A percentile compares a stretch with the other conserved stretches of the same genome.
Conservation (phyloP, 208 protist species). For the Trypanosoma scelopori region DNA sequence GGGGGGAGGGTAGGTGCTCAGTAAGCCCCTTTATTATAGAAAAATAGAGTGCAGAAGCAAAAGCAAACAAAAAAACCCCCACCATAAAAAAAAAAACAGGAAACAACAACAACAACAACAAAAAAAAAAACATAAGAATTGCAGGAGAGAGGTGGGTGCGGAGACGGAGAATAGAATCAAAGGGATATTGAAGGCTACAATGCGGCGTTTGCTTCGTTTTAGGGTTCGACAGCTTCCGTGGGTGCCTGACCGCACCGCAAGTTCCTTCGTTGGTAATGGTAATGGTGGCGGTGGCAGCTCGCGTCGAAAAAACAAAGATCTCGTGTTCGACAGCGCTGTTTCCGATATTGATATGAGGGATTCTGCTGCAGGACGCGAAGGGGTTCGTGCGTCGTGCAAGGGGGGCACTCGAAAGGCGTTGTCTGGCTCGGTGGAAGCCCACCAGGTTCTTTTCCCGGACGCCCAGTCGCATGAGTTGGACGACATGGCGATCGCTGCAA, state of each 20-base stretch:
- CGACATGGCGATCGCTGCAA: constrained; percentile 8
- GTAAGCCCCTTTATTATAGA: not conserved
- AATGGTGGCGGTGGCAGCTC: not conserved
- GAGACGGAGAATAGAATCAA: not conserved
- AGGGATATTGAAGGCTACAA: constrained; percentile 12
- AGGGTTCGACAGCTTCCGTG: not conserved
- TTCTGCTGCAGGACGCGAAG: not conserved
- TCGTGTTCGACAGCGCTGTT: not conserved
- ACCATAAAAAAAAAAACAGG: constrained; percentile 14
- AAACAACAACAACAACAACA: no score
- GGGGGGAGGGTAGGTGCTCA: not conserved
- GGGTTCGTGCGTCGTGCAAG: not conserved
- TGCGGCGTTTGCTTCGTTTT: constrained; percentile 25
- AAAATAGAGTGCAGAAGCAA: constrained; percentile 3
- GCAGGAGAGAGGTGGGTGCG: no score
- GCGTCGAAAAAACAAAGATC: constrained; percentile 5
- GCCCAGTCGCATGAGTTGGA: constrained; percentile 21
- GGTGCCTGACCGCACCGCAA: not conserved
- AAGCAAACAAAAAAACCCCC: not conserved
- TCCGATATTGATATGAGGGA: not conserved
- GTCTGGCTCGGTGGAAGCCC: not conserved
- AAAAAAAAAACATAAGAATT: not conserved
- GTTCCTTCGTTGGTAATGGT: constrained; percentile 5
- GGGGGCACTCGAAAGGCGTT: not conserved
- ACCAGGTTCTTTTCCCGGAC: constrained; percentile 34